Percentiles rank a stretch among this genome's conserved stretches.
Conservation (phyloP, 2,329 filamentous ascomycete species). For the Epicoccum nigrum region DNA sequence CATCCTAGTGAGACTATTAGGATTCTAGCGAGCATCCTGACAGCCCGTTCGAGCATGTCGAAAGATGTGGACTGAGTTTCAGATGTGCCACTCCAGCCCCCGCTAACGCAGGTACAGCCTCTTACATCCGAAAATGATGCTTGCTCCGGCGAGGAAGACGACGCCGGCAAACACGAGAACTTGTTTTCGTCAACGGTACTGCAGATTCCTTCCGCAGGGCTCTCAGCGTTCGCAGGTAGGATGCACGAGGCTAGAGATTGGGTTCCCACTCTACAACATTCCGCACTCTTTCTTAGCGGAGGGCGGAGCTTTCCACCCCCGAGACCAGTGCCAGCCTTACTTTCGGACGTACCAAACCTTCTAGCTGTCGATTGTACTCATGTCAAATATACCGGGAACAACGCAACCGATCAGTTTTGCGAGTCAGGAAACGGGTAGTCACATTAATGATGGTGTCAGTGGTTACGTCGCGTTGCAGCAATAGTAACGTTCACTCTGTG, state of each 20-base stretch:
- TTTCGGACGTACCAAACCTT: too few relatives aligned
- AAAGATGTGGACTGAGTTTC: slow-evolving; percentile 40
- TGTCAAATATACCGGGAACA: slow-evolving; percentile 5
- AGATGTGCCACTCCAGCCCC: slow-evolving; percentile 31
- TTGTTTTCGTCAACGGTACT: slow-evolving; percentile 34
- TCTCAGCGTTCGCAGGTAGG: slow-evolving; percentile 37
- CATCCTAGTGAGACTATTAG: slow-evolving; percentile 30
- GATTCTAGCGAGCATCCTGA: slow-evolving; percentile 30
- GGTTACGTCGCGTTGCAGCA: neutral
- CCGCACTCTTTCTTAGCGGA: neutral
- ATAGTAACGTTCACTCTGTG: neutral
- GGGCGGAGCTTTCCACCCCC: slow-evolving; percentile 5
- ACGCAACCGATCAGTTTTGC: neutral
- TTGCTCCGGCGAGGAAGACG: slow-evolving; percentile 36
- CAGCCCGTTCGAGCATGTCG: slow-evolving; percentile 26
- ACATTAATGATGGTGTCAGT: neutral
- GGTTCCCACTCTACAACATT: slow-evolving; percentile 9
- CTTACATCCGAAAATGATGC: slow-evolving; percentile 38
- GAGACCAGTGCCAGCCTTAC: too few relatives aligned
- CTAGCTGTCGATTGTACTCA: neutral
- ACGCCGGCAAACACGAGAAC: slow-evolving; percentile 11
- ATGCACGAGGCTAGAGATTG: slow-evolving; percentile 15
- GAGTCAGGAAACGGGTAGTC: neutral
- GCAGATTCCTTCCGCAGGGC: slow-evolving; percentile 31
- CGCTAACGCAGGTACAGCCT: slow-evolving; percentile 48